Conservation (phyloP, 1,284 basidiomycete species). For the Cutaneotrichosporon sp. region DNA sequence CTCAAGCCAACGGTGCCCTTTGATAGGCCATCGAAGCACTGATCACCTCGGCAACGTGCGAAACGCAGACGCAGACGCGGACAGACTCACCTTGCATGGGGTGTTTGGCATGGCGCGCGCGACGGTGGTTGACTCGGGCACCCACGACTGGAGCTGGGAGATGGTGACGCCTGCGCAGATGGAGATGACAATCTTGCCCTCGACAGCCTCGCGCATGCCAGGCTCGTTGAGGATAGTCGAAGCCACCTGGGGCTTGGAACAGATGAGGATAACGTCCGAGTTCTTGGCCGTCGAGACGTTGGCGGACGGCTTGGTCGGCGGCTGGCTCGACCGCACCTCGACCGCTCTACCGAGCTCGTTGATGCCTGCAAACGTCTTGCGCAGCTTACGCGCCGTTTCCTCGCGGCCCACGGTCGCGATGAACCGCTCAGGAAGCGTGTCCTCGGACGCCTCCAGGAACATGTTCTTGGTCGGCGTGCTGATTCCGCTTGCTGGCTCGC, state of each 20-base stretch:
- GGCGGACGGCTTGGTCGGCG: constrained; percentile 26
- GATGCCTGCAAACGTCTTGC: constrained; percentile 58
- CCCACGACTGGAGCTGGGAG: constrained; percentile 69
- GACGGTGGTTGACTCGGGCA: constrained; percentile 70
- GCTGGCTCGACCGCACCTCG: constrained; percentile 58
- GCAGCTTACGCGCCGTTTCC: constrained; percentile 71
- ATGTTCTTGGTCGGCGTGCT: constrained; percentile 59
- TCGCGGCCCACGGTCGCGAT: constrained; percentile 78
- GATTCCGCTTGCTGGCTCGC: constrained; percentile 73
- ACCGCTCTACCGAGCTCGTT: constrained; percentile 57
- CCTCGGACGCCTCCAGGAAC: constrained; percentile 53
- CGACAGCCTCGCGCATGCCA: constrained; percentile 81
- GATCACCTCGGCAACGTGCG: not conserved
- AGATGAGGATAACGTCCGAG: constrained; percentile 80
- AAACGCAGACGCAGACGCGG: not conserved
- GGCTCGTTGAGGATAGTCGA: constrained; percentile 65
- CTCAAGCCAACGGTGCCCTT: too few relatives aligned
- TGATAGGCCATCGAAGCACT: too few relatives aligned
- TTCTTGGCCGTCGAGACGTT: constrained; percentile 70
- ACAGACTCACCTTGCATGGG: constrained; percentile 71
- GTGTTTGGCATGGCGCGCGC: constrained; percentile 99
- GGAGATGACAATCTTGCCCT: constrained; percentile 87
- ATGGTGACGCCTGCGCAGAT: constrained; percentile 95
- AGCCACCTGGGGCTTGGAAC: constrained; percentile 92
- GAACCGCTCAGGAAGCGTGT: constrained; percentile 71